Conservation (phyloP, 148 eudicot genomes). For the Euryodendron excelsum region DNA sequence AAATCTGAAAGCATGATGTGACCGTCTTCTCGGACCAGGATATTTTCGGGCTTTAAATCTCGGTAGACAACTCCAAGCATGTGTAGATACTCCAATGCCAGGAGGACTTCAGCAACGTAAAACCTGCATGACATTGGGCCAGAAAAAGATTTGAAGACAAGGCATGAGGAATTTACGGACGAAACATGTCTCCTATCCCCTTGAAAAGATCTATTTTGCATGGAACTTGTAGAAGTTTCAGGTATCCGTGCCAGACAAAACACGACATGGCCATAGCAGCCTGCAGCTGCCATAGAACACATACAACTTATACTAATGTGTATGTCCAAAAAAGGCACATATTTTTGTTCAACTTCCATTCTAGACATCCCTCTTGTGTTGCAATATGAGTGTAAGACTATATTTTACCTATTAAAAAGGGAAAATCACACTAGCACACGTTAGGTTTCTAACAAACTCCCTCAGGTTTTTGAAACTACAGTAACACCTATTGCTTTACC, state of each 20-base stretch:
- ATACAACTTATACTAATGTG: neutral
- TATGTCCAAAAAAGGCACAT: neutral
- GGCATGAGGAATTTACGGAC: neutral
- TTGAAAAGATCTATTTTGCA: neutral
- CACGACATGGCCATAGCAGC: neutral
- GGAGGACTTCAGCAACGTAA: conserved; percentile 79
- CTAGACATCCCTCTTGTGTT: neutral
- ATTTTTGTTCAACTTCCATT: neutral
- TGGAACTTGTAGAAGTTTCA: neutral
- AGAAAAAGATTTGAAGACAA: neutral
- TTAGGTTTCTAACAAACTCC: neutral
- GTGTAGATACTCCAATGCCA: conserved; percentile 84
- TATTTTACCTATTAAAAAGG: neutral
- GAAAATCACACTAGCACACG: neutral
- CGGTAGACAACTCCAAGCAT: conserved; percentile 87
- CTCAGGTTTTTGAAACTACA: neutral
- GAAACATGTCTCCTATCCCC: no score
- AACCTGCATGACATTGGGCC: conserved; percentile 43
- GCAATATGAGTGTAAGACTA: neutral
- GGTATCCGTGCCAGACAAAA: neutral
- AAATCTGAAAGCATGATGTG: conserved; percentile 87
- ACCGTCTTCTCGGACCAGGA: conserved; percentile 81
- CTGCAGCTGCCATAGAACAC: neutral
- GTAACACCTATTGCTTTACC: no score
- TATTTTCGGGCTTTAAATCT: conserved; percentile 79